Base-by-base conservation (phyloP, 2,329 filamentous ascomycete genomes). In the Calcarisporium arbuscula region DNA sequence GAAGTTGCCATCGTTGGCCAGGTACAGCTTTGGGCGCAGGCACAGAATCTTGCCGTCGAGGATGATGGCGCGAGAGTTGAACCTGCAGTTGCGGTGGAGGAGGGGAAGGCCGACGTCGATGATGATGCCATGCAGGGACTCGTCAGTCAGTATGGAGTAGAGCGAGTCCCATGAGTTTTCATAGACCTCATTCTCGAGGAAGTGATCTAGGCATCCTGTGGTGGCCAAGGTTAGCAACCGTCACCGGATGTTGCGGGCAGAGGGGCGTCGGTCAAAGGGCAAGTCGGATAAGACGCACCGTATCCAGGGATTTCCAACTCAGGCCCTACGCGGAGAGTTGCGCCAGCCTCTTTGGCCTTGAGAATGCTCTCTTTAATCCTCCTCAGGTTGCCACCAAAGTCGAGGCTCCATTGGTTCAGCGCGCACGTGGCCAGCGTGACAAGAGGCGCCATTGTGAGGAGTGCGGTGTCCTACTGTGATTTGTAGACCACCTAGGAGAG, bases 21-120 rank as follows among this genome's bases (percentile, higher is more conserved):
- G 47, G 6, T 45, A 79, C 43, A 85, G 66, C 57, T 87, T 88
- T 0, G 82, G 82, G 9, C 83, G 67, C 38, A 92, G 81, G 39
- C 82, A 65, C 14, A 88, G 59, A 15, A 89, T 79, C 58, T 80
- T 77, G 32, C 75, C 71, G 45, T 88, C 73, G 4, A 56, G 50
- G 32, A 55, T 35, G 7, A 44, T 39, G 5, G 39, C 39, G 5
- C 41, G 41, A 14, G 34, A 30, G 20, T 45, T 45, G 16, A 36
- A 45, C 26, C 36, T 40, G 25, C 31, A 36, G 30, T 35, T 43
- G 10, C 60, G 47, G 36, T 63, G 59, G 32, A 77, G 66, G 40
- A 51, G 78, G 11, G 52, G 53, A 15, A 57, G 39, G 15, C 57
- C 57, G 10, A 61, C 38, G 28, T 60, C 57, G 14, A 61, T 45